These are phyloP conservation scores for Hippophae tibetana DNA, from an alignment of 306 rosid species.

Conservation along the genomic window DNA sequence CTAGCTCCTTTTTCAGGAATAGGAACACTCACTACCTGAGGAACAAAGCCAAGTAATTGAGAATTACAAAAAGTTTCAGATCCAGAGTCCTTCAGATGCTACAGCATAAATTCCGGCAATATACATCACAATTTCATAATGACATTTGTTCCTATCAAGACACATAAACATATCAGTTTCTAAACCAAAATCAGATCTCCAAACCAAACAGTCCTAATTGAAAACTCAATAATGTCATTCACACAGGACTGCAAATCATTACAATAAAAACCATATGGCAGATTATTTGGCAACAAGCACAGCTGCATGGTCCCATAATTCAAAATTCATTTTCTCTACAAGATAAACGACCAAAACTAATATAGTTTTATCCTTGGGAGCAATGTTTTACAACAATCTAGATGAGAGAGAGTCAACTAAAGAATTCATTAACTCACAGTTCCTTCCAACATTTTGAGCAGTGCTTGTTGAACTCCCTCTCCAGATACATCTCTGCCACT, in stretches of 20 bases:
- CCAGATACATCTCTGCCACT: slow-evolving; percentile 74
- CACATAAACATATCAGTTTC: no score
- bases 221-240: no score
- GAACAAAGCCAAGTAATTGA: slow-evolving; percentile 3
- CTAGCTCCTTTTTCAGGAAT: slow-evolving; percentile 60
- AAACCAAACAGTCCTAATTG: no score
- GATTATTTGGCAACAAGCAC: no score
- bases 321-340: neutral
- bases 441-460: slow-evolving; percentile 76
- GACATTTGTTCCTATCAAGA: no score
- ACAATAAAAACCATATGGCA: neutral
- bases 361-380: neutral
- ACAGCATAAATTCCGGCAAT: no score
- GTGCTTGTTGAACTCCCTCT: slow-evolving; percentile 76
- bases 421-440: slow-evolving; percentile 36
- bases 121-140: no score
- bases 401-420: neutral
- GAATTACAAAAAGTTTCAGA: neutral
- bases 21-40: slow-evolving; percentile 56
- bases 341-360: neutral
- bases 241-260: neutral
- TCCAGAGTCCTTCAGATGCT: no score
- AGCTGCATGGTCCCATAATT: neutral
- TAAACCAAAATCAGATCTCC: no score
- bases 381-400: neutral